A percentile compares a stretch with the other conserved stretches of the same genome.
Conservation (phyloP, 306 rosid genomes). For the Begonia peltatifolia region DNA sequence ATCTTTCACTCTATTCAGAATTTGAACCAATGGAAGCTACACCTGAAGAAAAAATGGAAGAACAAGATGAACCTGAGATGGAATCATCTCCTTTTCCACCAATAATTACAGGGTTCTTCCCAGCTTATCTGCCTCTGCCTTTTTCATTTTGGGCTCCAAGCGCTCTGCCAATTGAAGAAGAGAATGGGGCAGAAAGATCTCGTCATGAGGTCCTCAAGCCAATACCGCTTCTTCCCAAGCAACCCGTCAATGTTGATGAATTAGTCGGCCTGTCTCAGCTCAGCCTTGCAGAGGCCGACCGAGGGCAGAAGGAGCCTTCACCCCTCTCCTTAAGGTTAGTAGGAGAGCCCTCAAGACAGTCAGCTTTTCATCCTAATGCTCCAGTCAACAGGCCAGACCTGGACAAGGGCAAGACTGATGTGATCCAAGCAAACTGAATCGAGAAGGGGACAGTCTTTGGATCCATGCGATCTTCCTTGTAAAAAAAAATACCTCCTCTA, state of each 20-base stretch:
- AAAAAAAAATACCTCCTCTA: conserved; percentile 1
- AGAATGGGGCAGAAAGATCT: conserved; percentile 25
- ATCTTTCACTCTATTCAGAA: conserved; percentile 70
- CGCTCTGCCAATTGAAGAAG: conserved; percentile 37
- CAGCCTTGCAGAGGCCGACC: conserved; percentile 39
- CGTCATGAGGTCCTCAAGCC: conserved; percentile 69
- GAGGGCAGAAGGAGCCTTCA: conserved; percentile 41
- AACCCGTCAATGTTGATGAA: conserved; percentile 76
- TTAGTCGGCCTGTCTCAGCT: conserved; percentile 92
- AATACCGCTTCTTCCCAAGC: conserved; percentile 50
- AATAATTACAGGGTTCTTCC: conserved; percentile 38
- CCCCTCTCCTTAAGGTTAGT: conserved; percentile 55
- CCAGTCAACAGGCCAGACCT: conserved; percentile 45
- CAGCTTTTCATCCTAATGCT: conserved; percentile 86
- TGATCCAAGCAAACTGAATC: conserved; percentile 54
- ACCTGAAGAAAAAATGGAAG: conserved; percentile 25
- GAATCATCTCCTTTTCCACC: conserved; percentile 33
- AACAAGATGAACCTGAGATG: conserved; percentile 20
- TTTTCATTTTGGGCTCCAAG: conserved; percentile 56
- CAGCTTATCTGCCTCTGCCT: conserved; percentile 46
- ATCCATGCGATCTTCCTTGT: conserved; percentile 9
- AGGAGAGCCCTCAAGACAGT: conserved; percentile 81
- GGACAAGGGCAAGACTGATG: conserved; percentile 41
- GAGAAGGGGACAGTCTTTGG: conserved; percentile 11
- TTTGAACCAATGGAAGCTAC: conserved; percentile 72